Evolutionary conservation across 805 yeast genomes (phyloP).

Genomic region (Torulaspora franciscae): DNA sequence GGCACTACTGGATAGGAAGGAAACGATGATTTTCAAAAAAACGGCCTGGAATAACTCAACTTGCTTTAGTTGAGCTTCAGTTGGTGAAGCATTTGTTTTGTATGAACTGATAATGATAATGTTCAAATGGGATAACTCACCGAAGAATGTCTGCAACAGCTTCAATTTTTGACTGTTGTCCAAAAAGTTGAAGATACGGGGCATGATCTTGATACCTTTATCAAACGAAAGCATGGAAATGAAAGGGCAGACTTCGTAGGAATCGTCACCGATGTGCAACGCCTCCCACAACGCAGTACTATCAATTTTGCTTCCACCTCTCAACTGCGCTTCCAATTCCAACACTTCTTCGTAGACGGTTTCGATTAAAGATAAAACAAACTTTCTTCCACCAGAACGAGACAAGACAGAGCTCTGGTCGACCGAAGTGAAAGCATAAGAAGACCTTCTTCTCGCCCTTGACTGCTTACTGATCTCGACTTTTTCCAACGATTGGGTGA

Average conservation of each 20-base stretch:
- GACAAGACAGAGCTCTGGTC: slow-evolving; percentile 35
- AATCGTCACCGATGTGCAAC: slow-evolving; percentile 62
- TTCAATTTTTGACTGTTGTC: slow-evolving; percentile 71
- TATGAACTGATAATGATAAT: slow-evolving; percentile 77
- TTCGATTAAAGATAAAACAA: slow-evolving; percentile 67
- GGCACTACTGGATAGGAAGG: slow-evolving; percentile 71
- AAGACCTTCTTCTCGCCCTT: slow-evolving; percentile 35
- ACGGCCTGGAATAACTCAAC: slow-evolving; percentile 76
- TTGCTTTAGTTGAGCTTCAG: slow-evolving; percentile 47
- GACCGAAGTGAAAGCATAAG: slow-evolving; percentile 34
- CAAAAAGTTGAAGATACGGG: slow-evolving; percentile 81
- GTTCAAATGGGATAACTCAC: slow-evolving; percentile 71
- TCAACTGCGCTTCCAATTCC: slow-evolving; percentile 69
- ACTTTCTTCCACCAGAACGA: slow-evolving; percentile 43
- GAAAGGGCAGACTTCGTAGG: slow-evolving; percentile 64
- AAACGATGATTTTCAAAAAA: slow-evolving; percentile 77
- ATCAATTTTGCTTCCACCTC: slow-evolving; percentile 48
- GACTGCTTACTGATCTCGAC: slow-evolving; percentile 28
- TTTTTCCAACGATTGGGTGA: slow-evolving; percentile 30
- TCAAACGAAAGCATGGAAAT: slow-evolving; percentile 76
- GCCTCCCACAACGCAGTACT: slow-evolving; percentile 66
- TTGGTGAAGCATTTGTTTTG: slow-evolving; percentile 58
- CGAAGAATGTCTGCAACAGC: slow-evolving; percentile 69
- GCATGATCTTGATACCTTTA: slow-evolving; percentile 84
- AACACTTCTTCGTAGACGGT: slow-evolving; percentile 70